These are phyloP conservation scores for Anisodus acutangulus DNA, from an alignment of 257 asterid species.

Conservation along the genomic window DNA sequence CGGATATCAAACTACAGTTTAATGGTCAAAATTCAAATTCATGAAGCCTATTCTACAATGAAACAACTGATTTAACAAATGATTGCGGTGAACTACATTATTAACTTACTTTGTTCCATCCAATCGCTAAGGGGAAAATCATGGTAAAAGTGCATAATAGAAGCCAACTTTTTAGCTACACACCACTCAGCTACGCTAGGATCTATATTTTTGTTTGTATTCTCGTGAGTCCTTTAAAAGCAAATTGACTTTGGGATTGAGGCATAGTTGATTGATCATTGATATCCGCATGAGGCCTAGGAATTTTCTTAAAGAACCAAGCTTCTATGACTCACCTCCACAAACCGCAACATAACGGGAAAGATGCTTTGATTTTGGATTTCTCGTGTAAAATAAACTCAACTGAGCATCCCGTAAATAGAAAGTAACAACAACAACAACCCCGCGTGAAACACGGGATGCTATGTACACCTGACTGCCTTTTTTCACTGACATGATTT, in stretches of 20 bases:
- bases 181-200: neutral
- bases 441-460: no score
- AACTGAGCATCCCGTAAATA: neutral
- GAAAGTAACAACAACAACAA: neutral
- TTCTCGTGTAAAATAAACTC: neutral
- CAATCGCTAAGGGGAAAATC: neutral
- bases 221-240: neutral
- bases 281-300: neutral
- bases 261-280: neutral
- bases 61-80: neutral
- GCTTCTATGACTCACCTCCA: neutral
- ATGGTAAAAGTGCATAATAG: neutral
- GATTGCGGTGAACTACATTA: neutral
- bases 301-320: neutral
- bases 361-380: neutral
- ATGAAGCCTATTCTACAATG: neutral
- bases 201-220: neutral
- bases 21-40: neutral
- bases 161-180: neutral
- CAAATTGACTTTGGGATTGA: no score
- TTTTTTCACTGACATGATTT: no score
- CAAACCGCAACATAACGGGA: neutral
- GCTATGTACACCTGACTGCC: no score
- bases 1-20: neutral
- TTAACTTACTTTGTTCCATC: neutral